phyloP scores from a whole-genome alignment of 176 grass and related monocot species.

The maize (Zea mays) region DNA sequence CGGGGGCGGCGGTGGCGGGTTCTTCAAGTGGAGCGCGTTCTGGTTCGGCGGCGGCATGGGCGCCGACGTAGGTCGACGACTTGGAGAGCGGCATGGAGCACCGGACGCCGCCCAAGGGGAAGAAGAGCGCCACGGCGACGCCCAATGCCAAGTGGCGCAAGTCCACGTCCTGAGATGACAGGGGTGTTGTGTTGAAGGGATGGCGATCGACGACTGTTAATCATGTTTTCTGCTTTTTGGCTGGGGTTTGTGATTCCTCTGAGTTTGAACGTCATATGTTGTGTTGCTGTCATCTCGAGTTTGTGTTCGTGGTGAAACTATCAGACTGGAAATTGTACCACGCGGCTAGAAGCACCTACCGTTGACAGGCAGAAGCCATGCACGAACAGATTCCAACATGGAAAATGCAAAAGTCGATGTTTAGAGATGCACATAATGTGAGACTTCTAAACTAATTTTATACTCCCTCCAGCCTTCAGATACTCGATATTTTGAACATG shows the following conservation, averaged over 20 bases:
- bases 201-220: background rate
- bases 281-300: background rate
- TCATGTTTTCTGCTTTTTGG: background rate
- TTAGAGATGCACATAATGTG: too few species aligned
- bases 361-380: conserved; percentile 3
- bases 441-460: too few species aligned
- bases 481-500: too few species aligned
- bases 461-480: too few species aligned
- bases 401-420: too few species aligned
- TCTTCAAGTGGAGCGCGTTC: conserved; percentile 85
- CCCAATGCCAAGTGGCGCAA: conserved; percentile 68
- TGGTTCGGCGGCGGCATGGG: conserved; percentile 59
- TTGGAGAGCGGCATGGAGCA: conserved; percentile 59
- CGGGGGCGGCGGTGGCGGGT: conserved; percentile 43
- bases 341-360: background rate
- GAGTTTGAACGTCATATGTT: background rate
- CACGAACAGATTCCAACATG: background rate
- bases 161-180: conserved; percentile 52
- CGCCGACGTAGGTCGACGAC: conserved; percentile 60
- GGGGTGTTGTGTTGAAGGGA: background rate
- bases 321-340: background rate
- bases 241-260: background rate
- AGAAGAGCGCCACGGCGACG: conserved; percentile 49
- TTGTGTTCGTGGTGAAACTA: background rate
- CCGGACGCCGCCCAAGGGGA: conserved; percentile 54